phyloP scores from a whole-genome alignment of 2,329 filamentous ascomycete species.

The Tetracladium maxilliforme region DNA sequence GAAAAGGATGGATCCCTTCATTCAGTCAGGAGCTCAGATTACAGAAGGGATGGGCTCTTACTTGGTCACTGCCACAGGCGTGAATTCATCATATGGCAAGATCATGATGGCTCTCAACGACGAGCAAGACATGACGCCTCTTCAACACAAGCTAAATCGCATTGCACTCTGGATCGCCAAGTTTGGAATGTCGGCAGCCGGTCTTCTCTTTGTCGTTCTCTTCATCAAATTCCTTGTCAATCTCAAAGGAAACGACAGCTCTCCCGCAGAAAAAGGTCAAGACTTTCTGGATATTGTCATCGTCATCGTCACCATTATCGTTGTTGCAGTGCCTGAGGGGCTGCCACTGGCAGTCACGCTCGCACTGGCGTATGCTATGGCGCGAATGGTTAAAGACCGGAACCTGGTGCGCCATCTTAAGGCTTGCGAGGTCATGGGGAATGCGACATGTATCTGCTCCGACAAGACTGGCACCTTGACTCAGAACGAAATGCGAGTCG shows the following conservation, averaged over 20 bases:
- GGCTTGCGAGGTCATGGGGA: constrained; percentile 59
- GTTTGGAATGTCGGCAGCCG: constrained; percentile 54
- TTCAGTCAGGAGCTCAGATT: constrained; percentile 66
- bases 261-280: constrained; percentile 41
- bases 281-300: constrained; percentile 48
- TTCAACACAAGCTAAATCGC: constrained; percentile 64
- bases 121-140: constrained; percentile 61
- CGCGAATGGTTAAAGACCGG: constrained; percentile 53
- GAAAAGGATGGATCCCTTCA: constrained; percentile 63
- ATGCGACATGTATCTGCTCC: constrained; percentile 62
- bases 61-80: constrained; percentile 61
- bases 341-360: constrained; percentile 55
- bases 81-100: constrained; percentile 62
- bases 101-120: constrained; percentile 67
- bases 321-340: constrained; percentile 55
- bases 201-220: constrained; percentile 63
- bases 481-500: constrained; percentile 64
- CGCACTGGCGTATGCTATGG: constrained; percentile 52
- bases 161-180: constrained; percentile 73
- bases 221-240: constrained; percentile 63
- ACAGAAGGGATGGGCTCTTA: constrained; percentile 64
- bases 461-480: constrained; percentile 67
- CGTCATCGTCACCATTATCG: constrained; percentile 49
- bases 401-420: constrained; percentile 54
- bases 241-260: constrained; percentile 31